Percentiles rank a stretch among this genome's conserved stretches.
These are phyloP conservation scores for Verticillium longisporum DNA, from an alignment of 2,329 filamentous ascomycete genomes.

Conservation along the genomic window DNA sequence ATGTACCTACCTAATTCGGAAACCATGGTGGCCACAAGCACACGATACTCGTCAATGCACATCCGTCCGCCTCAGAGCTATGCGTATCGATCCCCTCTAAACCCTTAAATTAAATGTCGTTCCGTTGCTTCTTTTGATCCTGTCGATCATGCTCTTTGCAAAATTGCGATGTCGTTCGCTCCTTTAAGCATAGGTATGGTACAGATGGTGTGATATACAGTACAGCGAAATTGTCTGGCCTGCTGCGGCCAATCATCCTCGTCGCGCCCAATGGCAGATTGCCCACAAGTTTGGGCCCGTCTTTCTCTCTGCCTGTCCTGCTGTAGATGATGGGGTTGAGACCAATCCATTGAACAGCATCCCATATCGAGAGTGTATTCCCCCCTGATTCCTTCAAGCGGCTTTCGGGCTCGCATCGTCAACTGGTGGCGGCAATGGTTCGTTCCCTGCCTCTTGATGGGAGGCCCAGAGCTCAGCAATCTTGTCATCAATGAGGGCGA, in stretches of 20 bases:
- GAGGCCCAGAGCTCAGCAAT: conserved; percentile 38
- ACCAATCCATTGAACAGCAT: too few relatives aligned
- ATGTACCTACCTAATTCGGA: too few relatives aligned
- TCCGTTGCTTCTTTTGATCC: too few relatives aligned
- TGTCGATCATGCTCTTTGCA: background rate
- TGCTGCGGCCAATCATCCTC: background rate
- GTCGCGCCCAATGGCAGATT: background rate
- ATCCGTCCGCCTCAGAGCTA: too few relatives aligned
- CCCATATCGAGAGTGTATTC: too few relatives aligned
- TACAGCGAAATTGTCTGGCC: background rate
- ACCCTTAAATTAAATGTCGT: too few relatives aligned
- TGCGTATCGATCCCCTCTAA: too few relatives aligned
- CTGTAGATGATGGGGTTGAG: too few relatives aligned
- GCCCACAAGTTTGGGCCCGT: too few relatives aligned
- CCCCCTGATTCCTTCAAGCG: background rate
- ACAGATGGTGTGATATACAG: background rate
- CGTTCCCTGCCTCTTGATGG: background rate
- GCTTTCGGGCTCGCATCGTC: background rate
- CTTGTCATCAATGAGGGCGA: conserved; percentile 70
- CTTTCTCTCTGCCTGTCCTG: too few relatives aligned
- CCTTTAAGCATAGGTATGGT: background rate
- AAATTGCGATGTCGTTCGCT: background rate
- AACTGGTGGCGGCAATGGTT: background rate
- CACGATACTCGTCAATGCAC: background rate
- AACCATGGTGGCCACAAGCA: too few relatives aligned